Base-by-base conservation (phyloP, 2,329 filamentous ascomycete species). In the Aspergillus ruber region DNA sequence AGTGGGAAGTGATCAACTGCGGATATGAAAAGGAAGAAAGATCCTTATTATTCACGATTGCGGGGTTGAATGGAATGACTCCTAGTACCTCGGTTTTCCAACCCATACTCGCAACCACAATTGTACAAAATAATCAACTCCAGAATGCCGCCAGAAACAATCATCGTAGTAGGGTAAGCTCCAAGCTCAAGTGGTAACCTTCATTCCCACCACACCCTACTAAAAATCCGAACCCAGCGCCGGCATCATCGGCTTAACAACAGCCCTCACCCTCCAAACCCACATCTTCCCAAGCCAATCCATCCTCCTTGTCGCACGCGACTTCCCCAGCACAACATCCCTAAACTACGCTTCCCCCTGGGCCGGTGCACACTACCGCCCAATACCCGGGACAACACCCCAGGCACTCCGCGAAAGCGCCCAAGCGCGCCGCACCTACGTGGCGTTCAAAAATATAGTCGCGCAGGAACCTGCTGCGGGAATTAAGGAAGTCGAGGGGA, bases 351-450 rank as follows among this genome's bases (percentile, higher is more conserved):
- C 73, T 36, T 74, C 71, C 2, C 68, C 69, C 25, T 73, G 70
- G 67, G 72, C 72, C 1, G 73, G 73, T 20, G 73, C 71, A 1
- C 73, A 76, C 56, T 74, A 72, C 51, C 68, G 73, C 1, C 73
- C 73, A 0, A 65, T 74, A 3, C 72, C 71, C 1, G 67, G 64
- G 6, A 56, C 61, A 18, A 62, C 63, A 1, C 54, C 71, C 21
- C 66, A 72, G 54, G 49, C 60, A 25, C 45, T 60, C 33, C 52
- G 60, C 6, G 70, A 75, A 56, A 60, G 63, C 23, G 33, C 53
- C 12, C 66, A 73, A 56, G 70, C 66, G 3, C 54, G 59, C 12
- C 59, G 59, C 15, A 74, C 73, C 1, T 73, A 67, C 41, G 48
- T 64, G 1, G 57, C 59, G 20, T 66, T 75, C 55, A 67, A 68